Evolutionary conservation across 1,284 basidiomycete genomes (phyloP).

Genomic region (Stygiomarasmius scandens): DNA sequence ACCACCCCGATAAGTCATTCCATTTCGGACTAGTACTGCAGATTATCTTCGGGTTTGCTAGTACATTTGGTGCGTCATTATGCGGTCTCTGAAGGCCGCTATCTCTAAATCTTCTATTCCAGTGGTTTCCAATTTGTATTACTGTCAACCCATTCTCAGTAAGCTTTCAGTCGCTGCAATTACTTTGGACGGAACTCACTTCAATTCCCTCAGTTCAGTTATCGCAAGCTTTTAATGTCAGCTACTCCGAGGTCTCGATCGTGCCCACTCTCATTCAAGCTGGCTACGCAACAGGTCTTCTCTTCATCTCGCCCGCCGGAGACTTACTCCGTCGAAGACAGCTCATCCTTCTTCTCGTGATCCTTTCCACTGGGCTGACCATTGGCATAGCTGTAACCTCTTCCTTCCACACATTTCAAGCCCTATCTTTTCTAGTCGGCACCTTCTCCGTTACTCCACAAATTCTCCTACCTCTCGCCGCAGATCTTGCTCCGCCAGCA

Average conservation of each 20-base stretch:
- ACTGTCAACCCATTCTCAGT: conserved; percentile 74
- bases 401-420: conserved; percentile 54
- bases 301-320: conserved; percentile 66
- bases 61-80: conserved; percentile 55
- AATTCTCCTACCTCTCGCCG: conserved; percentile 66
- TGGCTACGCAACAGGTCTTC: conserved; percentile 59
- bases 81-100: background rate
- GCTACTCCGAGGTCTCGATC: conserved; percentile 41
- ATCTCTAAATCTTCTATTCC: background rate
- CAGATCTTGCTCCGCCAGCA: conserved; percentile 65
- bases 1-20: conserved; percentile 59
- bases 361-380: conserved; percentile 49
- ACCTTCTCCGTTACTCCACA: conserved; percentile 58
- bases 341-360: conserved; percentile 51
- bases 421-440: conserved; percentile 59
- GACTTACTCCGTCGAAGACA: conserved; percentile 67
- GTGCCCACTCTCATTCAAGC: conserved; percentile 54
- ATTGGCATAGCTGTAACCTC: conserved; percentile 59
- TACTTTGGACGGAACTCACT: background rate
- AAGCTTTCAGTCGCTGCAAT: conserved; percentile 25
- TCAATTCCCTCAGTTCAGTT: conserved; percentile 48
- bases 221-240: conserved; percentile 55
- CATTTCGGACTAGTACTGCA: conserved; percentile 67
- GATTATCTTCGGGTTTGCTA: conserved; percentile 65
- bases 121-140: conserved; percentile 71